phyloP scores from a whole-genome alignment of 2,329 filamentous ascomycete genomes.

The Mollisia scopiformis region DNA sequence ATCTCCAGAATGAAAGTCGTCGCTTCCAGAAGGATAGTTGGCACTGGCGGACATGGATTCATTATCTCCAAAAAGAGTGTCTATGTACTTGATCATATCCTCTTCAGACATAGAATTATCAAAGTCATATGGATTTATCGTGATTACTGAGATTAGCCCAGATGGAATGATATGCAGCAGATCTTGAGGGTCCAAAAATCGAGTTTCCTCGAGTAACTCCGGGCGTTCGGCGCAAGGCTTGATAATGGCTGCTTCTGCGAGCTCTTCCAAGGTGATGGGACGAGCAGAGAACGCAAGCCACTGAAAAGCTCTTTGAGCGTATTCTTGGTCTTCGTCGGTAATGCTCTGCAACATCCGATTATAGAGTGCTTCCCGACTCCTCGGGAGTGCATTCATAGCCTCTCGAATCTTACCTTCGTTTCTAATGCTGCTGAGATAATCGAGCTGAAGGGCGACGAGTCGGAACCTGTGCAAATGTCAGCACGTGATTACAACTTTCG shows the following conservation, averaged over 20 bases:
- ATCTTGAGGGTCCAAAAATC: neutral
- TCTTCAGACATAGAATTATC: too few species aligned
- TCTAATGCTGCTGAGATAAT: conserved; percentile 2
- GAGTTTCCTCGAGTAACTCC: neutral
- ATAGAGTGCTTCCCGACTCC: conserved; percentile 18
- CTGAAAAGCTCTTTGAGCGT: conserved; percentile 19
- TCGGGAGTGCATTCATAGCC: conserved; percentile 11
- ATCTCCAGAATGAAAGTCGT: too few species aligned
- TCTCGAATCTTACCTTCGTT: neutral
- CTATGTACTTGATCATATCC: too few species aligned
- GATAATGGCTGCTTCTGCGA: neutral
- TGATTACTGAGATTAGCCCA: neutral
- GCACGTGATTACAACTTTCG: neutral
- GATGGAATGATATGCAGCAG: neutral
- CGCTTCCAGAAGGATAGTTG: too few species aligned
- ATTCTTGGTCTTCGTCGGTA: neutral
- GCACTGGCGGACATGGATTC: too few species aligned
- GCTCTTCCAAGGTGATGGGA: conserved; percentile 4
- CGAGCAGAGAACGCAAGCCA: conserved; percentile 27
- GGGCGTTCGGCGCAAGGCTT: neutral
- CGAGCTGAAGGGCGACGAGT: conserved; percentile 22
- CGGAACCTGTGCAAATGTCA: conserved; percentile 15
- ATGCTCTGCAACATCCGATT: conserved; percentile 8
- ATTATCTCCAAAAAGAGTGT: too few species aligned
- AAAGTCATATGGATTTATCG: neutral